A percentile compares a stretch with the other conserved stretches of the same genome.
Evolutionary conservation across 768 basidiomycete genomes (phyloP).

Genomic region (Phylloporus sp.): DNA sequence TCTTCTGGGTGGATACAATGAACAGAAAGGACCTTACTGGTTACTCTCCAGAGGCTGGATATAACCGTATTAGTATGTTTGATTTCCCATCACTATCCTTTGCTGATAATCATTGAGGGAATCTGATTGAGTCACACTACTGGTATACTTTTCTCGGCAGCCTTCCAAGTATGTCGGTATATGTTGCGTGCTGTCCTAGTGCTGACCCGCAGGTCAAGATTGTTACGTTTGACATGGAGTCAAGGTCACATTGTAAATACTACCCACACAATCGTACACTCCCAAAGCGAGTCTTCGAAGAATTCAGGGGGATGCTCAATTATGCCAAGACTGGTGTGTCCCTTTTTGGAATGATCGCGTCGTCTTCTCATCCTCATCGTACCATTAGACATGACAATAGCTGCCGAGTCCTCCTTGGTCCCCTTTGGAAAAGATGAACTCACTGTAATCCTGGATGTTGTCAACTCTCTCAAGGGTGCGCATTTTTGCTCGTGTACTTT

Average conservation of each 20-base stretch:
- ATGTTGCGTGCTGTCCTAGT: background rate
- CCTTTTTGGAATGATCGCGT: background rate
- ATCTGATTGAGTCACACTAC: slow-evolving; percentile 10
- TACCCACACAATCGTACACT: slow-evolving; percentile 6
- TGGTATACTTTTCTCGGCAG: slow-evolving; percentile 5
- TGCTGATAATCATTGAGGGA: slow-evolving; percentile 6
- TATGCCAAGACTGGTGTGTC: slow-evolving; percentile 8
- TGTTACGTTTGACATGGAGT: background rate
- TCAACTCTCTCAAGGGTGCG: slow-evolving; percentile 13
- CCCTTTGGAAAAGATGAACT: slow-evolving; percentile 13
- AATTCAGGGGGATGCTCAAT: slow-evolving; percentile 15
- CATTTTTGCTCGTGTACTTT: background rate
- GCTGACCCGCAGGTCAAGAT: background rate
- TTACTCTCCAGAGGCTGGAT: slow-evolving; percentile 2
- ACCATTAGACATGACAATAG: slow-evolving; percentile 11
- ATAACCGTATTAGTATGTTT: slow-evolving; percentile 11
- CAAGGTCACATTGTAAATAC: slow-evolving; percentile 16
- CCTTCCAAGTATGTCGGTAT: background rate
- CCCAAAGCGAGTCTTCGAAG: slow-evolving; percentile 1
- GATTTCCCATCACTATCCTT: background rate
- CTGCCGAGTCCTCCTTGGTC: slow-evolving; percentile 15
- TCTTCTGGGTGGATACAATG: slow-evolving; percentile 14
- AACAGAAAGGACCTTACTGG: background rate
- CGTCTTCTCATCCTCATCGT: background rate
- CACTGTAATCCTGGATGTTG: slow-evolving; percentile 8